Conservation (phyloP, 371 early-diverging fungal genomes). For the Mortierella sp. region DNA sequence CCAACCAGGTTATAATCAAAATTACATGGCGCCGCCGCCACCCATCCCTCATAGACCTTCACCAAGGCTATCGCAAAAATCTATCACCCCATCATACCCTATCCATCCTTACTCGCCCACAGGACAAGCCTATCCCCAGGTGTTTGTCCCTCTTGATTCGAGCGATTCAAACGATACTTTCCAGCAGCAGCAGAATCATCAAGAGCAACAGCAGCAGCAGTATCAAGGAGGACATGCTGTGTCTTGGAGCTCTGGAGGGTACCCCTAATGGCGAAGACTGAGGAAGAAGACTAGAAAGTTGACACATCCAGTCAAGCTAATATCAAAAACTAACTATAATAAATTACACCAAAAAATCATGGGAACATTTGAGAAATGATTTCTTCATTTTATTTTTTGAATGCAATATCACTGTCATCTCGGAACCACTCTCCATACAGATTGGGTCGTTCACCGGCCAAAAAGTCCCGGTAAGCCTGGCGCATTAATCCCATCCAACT, state of each 20-base stretch:
- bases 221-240: slow-evolving; percentile 26
- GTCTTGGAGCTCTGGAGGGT: slow-evolving; percentile 48
- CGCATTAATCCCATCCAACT: slow-evolving; percentile 50
- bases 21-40: slow-evolving; percentile 2
- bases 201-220: slow-evolving; percentile 40
- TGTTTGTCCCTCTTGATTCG: slow-evolving; percentile 18
- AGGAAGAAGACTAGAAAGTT: not conserved
- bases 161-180: not conserved
- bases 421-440: slow-evolving; percentile 37
- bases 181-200: slow-evolving; percentile 23
- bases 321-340: too few species aligned
- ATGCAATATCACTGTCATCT: slow-evolving; percentile 9
- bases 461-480: slow-evolving; percentile 22
- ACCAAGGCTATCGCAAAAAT: slow-evolving; percentile 23
- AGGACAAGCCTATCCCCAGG: slow-evolving; percentile 35
- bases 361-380: not conserved
- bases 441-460: slow-evolving; percentile 34
- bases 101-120: slow-evolving; percentile 39
- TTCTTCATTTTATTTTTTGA: slow-evolving; percentile 2
- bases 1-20: not conserved
- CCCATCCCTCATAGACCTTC: slow-evolving; percentile 30
- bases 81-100: slow-evolving; percentile 28
- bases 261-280: slow-evolving; percentile 21
- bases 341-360: too few species aligned
- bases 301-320: not conserved